Conservation (phyloP, 352 stramenopile genomes). For the Elongisporangium anandrum region DNA sequence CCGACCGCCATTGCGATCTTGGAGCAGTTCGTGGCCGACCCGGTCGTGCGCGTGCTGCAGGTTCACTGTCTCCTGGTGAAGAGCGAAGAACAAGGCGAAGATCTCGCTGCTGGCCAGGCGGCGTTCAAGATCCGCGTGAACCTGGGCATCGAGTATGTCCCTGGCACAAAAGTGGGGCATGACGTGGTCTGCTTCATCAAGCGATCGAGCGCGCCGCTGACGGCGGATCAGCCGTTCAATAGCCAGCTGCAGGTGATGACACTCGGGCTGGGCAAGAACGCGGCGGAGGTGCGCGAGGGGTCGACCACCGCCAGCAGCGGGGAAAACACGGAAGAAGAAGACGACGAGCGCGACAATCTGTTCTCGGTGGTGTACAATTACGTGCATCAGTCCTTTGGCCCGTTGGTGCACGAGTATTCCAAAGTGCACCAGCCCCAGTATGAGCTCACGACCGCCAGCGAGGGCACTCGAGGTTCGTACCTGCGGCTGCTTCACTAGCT, state of each 20-base stretch:
- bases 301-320: slow-evolving; percentile 34
- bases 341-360: slow-evolving; percentile 55
- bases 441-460: slow-evolving; percentile 53
- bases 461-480: slow-evolving; percentile 46
- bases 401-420: slow-evolving; percentile 83
- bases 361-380: slow-evolving; percentile 87
- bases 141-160: slow-evolving; percentile 69
- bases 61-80: slow-evolving; percentile 54
- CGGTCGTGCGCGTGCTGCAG: slow-evolving; percentile 60
- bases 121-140: slow-evolving; percentile 60
- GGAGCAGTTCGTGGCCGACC: slow-evolving; percentile 69
- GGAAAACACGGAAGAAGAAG: slow-evolving; percentile 62
- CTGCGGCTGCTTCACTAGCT: slow-evolving; percentile 1
- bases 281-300: slow-evolving; percentile 18
- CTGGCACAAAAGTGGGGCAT: slow-evolving; percentile 56
- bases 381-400: slow-evolving; percentile 84
- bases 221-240: slow-evolving; percentile 63
- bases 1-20: slow-evolving; percentile 31
- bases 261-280: slow-evolving; percentile 57
- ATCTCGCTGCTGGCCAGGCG: slow-evolving; percentile 8
- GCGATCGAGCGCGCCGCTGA: slow-evolving; percentile 59
- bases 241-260: slow-evolving; percentile 88
- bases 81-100: slow-evolving; percentile 18
- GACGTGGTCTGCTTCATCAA: slow-evolving; percentile 89
- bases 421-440: slow-evolving; percentile 77